Evolutionary conservation across 2,329 filamentous ascomycete species (phyloP).

Genomic region (Sporothrix globosa): DNA sequence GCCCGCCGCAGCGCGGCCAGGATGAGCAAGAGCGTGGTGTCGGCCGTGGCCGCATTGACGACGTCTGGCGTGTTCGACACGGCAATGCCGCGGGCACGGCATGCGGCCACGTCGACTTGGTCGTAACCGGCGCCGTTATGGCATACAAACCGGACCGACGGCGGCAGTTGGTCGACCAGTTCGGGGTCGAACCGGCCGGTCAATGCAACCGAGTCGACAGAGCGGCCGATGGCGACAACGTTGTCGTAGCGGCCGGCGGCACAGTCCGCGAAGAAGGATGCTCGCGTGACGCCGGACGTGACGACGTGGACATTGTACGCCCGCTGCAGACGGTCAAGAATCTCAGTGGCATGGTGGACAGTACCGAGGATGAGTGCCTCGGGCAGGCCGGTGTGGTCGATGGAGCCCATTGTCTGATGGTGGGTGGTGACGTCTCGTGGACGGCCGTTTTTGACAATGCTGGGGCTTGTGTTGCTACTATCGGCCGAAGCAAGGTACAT

Average conservation of each 20-base stretch:
- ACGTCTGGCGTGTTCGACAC: constrained; percentile 70
- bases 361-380: constrained; percentile 17
- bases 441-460: no score
- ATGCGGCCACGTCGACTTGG: constrained; percentile 67
- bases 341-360: constrained; percentile 4
- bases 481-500: no score
- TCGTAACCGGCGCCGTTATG: constrained; percentile 61
- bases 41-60: constrained; percentile 71
- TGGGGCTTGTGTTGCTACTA: background rate
- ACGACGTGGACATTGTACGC: constrained; percentile 51
- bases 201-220: background rate
- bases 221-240: constrained; percentile 27
- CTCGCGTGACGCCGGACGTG: constrained; percentile 54
- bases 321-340: constrained; percentile 44
- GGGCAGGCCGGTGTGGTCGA: background rate
- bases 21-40: constrained; percentile 71
- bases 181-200: constrained; percentile 26
- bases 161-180: constrained; percentile 15
- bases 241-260: constrained; percentile 15
- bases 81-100: constrained; percentile 59
- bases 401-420: constrained; percentile 35
- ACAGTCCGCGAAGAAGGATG: background rate
- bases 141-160: constrained; percentile 40
- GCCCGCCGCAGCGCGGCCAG: constrained; percentile 68
- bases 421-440: constrained; percentile 45